phyloP scores from a whole-genome alignment of 805 yeast species.

The Citeromyces matritensis region DNA sequence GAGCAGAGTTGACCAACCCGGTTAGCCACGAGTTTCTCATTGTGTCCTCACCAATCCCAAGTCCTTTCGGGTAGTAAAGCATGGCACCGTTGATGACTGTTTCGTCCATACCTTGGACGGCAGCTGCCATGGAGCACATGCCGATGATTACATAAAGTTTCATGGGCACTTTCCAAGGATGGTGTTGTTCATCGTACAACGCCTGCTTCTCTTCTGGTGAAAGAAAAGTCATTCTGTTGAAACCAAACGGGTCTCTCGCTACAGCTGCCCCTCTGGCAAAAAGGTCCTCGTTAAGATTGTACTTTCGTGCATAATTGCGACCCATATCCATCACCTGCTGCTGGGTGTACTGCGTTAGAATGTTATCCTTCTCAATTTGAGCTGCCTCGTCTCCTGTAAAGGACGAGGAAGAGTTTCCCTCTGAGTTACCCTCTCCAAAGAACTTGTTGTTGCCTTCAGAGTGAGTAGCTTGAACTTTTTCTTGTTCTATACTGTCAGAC shows the following conservation, averaged over 20 bases:
- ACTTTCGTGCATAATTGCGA: slow-evolving; percentile 41
- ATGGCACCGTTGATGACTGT: slow-evolving; percentile 63
- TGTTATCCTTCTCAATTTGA: slow-evolving; percentile 18
- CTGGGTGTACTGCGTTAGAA: slow-evolving; percentile 40
- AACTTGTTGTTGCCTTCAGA: neutral
- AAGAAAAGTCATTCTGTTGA: slow-evolving; percentile 40
- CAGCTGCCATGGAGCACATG: slow-evolving; percentile 65
- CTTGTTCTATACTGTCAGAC: neutral
- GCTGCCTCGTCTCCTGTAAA: neutral
- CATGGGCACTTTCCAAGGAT: slow-evolving; percentile 27
- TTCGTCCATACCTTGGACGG: slow-evolving; percentile 73
- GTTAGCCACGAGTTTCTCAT: slow-evolving; percentile 37
- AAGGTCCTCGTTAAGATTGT: slow-evolving; percentile 39
- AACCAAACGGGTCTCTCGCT: slow-evolving; percentile 45
- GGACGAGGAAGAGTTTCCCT: slow-evolving; percentile 1
- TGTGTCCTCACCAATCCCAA: slow-evolving; percentile 32
- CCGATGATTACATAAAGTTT: slow-evolving; percentile 41
- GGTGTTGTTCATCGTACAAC: slow-evolving; percentile 27
- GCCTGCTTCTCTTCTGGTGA: slow-evolving; percentile 38
- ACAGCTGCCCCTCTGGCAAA: slow-evolving; percentile 55
- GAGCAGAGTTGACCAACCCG: slow-evolving; percentile 58
- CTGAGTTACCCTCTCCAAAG: slow-evolving; percentile 1
- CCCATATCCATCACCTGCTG: slow-evolving; percentile 60
- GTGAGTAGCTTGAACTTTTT: neutral
- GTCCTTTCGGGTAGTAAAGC: slow-evolving; percentile 38